Percentiles rank a stretch among this genome's conserved stretches.
Evolutionary conservation across 2,329 filamentous ascomycete genomes (phyloP).

Genomic region (Apiospora marii): DNA sequence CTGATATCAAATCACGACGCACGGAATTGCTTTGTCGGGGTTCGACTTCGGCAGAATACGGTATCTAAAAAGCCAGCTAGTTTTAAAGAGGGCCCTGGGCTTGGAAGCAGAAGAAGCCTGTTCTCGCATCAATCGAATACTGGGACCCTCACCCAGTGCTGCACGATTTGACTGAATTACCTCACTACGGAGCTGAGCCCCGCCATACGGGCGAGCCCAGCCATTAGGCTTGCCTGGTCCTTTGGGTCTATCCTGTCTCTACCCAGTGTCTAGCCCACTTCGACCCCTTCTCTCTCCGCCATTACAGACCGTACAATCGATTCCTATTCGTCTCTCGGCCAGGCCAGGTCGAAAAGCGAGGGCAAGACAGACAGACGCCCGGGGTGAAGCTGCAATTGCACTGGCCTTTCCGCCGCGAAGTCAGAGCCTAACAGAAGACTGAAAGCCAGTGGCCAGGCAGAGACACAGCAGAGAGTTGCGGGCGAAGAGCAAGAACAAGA

Average conservation of each 20-base stretch:
- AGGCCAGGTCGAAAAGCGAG: background rate
- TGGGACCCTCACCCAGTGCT: conserved; percentile 23
- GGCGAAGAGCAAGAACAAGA: background rate
- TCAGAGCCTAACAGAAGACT: background rate
- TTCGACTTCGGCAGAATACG: conserved; percentile 22
- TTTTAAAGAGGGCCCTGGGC: conserved; percentile 15
- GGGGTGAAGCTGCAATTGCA: background rate
- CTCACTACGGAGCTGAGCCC: conserved; percentile 25
- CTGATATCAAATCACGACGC: conserved; percentile 11
- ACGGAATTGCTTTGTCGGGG: conserved; percentile 9
- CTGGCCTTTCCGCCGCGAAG: background rate
- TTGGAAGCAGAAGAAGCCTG: conserved; percentile 18
- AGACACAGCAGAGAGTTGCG: background rate
- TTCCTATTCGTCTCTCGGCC: background rate
- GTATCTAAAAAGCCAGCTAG: conserved; percentile 17
- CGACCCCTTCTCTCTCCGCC: conserved; percentile 16
- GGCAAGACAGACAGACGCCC: conserved; percentile 5
- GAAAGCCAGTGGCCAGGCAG: background rate
- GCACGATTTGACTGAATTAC: conserved; percentile 25
- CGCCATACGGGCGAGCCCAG: conserved; percentile 21
- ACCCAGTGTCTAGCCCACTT: background rate
- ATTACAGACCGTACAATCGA: conserved; percentile 1
- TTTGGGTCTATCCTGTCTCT: conserved; percentile 19
- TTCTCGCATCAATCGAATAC: conserved; percentile 15
- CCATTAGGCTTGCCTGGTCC: conserved; percentile 21